A percentile compares a stretch with the other conserved stretches of the same genome.
Conservation (phyloP, 108 stramenopile species). For the Nitzschia putrida region DNA sequence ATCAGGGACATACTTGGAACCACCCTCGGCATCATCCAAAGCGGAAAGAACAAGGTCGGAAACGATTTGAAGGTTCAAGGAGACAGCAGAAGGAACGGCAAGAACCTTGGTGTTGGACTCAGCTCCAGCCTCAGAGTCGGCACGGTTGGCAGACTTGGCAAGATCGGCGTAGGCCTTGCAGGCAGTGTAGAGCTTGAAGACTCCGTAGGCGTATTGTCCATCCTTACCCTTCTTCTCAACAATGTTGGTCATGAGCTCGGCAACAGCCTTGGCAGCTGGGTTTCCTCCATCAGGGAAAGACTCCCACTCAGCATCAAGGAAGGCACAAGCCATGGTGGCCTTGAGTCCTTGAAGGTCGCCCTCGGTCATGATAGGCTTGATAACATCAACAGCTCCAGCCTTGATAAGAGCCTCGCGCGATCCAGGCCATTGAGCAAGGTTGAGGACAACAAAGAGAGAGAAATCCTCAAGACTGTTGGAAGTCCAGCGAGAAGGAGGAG, state of each 20-base stretch:
- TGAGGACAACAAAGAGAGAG: constrained; percentile 85
- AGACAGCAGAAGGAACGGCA: constrained; percentile 82
- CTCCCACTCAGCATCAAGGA: constrained; percentile 75
- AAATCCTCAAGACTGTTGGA: constrained; percentile 90
- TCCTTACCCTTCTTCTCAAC: constrained; percentile 91
- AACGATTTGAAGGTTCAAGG: constrained; percentile 83
- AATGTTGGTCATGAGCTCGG: constrained; percentile 90
- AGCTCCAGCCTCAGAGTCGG: constrained; percentile 49
- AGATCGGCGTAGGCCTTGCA: constrained; percentile 89
- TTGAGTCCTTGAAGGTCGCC: constrained; percentile 89
- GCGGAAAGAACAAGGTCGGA: constrained; percentile 88
- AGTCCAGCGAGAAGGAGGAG: constrained; percentile 88
- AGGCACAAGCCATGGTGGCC: constrained; percentile 92
- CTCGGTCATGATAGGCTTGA: constrained; percentile 90
- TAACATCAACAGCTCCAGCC: constrained; percentile 86
- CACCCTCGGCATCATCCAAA: constrained; percentile 87
- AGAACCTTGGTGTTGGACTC: constrained; percentile 80
- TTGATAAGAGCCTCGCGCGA: constrained; percentile 77
- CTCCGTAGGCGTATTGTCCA: constrained; percentile 90
- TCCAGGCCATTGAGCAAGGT: constrained; percentile 85
- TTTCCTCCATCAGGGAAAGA: constrained; percentile 87
- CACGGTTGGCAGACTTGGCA: constrained; percentile 58
- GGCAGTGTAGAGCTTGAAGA: constrained; percentile 92
- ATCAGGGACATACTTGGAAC: constrained; percentile 90
- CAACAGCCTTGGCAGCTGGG: constrained; percentile 79